These are phyloP conservation scores for Neltuma alba DNA, from an alignment of 306 rosid species.

Conservation along the genomic window DNA sequence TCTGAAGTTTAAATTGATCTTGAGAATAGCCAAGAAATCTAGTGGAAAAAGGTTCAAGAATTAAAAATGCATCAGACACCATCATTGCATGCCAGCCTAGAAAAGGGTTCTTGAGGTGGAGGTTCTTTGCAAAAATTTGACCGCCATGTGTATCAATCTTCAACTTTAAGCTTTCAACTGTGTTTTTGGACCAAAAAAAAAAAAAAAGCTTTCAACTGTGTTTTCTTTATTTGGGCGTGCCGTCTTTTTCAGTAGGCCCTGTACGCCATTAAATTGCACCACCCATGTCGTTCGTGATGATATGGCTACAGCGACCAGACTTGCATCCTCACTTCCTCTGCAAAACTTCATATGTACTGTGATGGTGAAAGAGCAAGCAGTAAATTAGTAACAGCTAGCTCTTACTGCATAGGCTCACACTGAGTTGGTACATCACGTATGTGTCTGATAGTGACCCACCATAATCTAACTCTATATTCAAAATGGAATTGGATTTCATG, in stretches of 20 bases:
- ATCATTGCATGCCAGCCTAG: constrained; percentile 46
- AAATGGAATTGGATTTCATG: constrained; percentile 8
- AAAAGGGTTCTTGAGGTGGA: constrained; percentile 25
- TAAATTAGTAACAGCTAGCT: not conserved
- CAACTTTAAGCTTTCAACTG: constrained; percentile 37
- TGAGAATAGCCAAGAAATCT: not conserved
- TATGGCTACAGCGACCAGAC: not conserved
- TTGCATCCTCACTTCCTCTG: not conserved
- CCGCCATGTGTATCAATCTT: constrained; percentile 23
- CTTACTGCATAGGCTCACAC: not conserved
- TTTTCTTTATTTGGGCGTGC: constrained; percentile 46
- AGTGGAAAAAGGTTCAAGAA: constrained; percentile 19
- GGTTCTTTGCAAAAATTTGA: not conserved
- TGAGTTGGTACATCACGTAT: not conserved
- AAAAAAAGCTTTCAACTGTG: no score
- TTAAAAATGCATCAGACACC: constrained; percentile 18
- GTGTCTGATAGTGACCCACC: not conserved
- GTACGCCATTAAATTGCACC: constrained; percentile 16
- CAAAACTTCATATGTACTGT: not conserved
- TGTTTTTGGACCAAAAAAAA: no score
- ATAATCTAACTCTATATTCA: constrained; percentile 6
- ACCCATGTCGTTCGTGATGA: not conserved
- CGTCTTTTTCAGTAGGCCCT: constrained; percentile 22
- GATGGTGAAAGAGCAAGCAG: constrained; percentile 5
- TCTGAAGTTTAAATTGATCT: constrained; percentile 19